Evolutionary conservation across 106 monocot species (phyloP).

Genomic region (Amphibolis antarctica): DNA sequence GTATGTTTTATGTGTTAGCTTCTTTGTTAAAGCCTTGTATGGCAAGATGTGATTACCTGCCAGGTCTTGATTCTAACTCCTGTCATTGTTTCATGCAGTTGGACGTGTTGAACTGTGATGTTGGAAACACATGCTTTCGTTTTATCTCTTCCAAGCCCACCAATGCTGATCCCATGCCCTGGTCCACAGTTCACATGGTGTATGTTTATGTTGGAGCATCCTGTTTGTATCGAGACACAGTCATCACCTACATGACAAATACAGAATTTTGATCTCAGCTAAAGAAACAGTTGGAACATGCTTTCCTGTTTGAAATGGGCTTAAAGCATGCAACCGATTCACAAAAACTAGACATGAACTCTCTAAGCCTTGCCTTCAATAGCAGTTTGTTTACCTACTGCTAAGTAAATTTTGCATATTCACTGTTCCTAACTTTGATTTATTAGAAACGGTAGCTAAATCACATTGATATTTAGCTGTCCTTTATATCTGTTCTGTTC

Average conservation of each 20-base stretch:
- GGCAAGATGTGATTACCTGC: constrained; percentile 53
- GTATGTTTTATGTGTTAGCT: too few species aligned
- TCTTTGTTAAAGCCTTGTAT: background rate
- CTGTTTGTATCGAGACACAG: constrained; percentile 90
- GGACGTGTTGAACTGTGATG: constrained; percentile 68
- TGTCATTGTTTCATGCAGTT: constrained; percentile 61
- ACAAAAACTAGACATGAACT: too few species aligned
- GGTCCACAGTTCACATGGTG: constrained; percentile 79
- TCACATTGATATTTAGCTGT: too few species aligned
- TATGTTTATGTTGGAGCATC: constrained; percentile 63
- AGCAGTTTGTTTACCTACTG: too few species aligned
- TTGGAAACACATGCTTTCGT: constrained; percentile 90
- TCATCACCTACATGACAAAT: constrained; percentile 55
- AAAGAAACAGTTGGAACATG: background rate
- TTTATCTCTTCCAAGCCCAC: constrained; percentile 74
- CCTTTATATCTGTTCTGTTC: too few species aligned
- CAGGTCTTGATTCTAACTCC: constrained; percentile 90
- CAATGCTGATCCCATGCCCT: constrained; percentile 95
- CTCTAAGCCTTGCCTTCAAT: too few species aligned
- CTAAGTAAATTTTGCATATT: too few species aligned
- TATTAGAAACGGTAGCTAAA: too few species aligned
- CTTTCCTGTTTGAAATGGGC: background rate
- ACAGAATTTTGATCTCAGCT: background rate
- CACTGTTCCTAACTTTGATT: too few species aligned
- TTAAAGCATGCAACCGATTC: too few species aligned